Conservation (phyloP, 2,329 filamentous ascomycete genomes). For the Aspergillus sp. region DNA sequence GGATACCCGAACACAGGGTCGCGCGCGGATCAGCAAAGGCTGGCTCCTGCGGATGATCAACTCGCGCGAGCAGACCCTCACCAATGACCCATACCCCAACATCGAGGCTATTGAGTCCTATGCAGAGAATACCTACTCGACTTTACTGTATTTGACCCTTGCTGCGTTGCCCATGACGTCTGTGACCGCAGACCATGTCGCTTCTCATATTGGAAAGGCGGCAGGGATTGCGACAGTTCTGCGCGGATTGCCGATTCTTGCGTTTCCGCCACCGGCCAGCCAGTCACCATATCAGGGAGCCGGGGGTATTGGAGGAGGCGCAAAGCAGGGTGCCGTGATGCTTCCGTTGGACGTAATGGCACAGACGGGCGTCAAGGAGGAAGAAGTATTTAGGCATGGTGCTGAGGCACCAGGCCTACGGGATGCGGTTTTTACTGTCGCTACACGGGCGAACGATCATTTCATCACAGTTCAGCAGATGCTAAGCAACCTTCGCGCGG, state of each 20-base stretch:
- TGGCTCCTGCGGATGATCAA: constrained; percentile 71
- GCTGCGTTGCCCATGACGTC: constrained; percentile 71
- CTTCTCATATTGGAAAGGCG: constrained; percentile 91
- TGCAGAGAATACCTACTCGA: constrained; percentile 90
- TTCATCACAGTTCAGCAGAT: constrained; percentile 89
- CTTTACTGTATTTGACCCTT: constrained; percentile 78
- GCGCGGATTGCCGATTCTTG: constrained; percentile 81
- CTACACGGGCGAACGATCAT: constrained; percentile 90
- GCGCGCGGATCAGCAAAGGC: constrained; percentile 53
- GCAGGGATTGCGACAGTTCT: constrained; percentile 78
- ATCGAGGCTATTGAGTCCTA: constrained; percentile 73
- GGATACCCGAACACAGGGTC: constrained; percentile 38
- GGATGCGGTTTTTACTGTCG: constrained; percentile 85
- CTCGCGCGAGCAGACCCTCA: constrained; percentile 72
- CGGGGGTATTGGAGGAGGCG: constrained; percentile 24
- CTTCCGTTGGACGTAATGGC: constrained; percentile 88
- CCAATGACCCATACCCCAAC: constrained; percentile 70
- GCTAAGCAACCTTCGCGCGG: constrained; percentile 68
- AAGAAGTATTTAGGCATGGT: constrained; percentile 77
- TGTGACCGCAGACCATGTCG: constrained; percentile 81
- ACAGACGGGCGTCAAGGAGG: constrained; percentile 69
- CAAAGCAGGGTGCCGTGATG: constrained; percentile 58
- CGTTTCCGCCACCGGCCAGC: constrained; percentile 59
- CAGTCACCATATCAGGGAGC: constrained; percentile 43
- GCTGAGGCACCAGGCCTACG: constrained; percentile 69